phyloP scores from a whole-genome alignment of 225 moss, liverwort and hornwort species.

The Pseudoscleropodium purum region DNA sequence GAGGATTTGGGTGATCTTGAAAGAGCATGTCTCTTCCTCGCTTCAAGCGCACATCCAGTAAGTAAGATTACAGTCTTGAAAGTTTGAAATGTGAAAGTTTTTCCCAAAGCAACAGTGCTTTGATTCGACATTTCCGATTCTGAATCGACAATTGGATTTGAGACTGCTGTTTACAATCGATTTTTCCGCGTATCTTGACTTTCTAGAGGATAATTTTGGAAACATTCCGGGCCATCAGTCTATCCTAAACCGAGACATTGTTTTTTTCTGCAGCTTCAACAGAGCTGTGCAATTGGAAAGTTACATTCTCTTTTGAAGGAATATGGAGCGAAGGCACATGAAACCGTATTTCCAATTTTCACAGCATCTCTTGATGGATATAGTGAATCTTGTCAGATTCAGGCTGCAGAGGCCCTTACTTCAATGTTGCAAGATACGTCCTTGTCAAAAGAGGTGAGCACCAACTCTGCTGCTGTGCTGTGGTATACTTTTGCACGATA shows the following conservation, averaged over 20 bases:
- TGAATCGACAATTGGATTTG: background rate
- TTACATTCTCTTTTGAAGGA: slow-evolving; percentile 61
- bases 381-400: slow-evolving; percentile 58
- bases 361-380: slow-evolving; percentile 54
- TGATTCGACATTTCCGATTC: background rate
- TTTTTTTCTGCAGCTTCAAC: slow-evolving; percentile 57
- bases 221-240: background rate
- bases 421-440: slow-evolving; percentile 47
- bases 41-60: slow-evolving; percentile 74
- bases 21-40: slow-evolving; percentile 73
- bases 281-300: slow-evolving; percentile 72
- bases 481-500: background rate
- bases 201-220: background rate
- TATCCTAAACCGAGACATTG: background rate
- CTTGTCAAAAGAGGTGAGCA: slow-evolving; percentile 78
- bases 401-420: slow-evolving; percentile 60
- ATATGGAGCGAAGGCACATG: slow-evolving; percentile 54
- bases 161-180: background rate
- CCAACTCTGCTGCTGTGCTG: background rate
- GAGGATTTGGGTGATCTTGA: slow-evolving; percentile 85
- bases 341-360: slow-evolving; percentile 56
- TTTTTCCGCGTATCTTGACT: background rate
- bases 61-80: background rate
- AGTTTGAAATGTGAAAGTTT: background rate
- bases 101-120: background rate